phyloP scores from a whole-genome alignment of 345 rosid genomes.

The Populus davidiana region DNA sequence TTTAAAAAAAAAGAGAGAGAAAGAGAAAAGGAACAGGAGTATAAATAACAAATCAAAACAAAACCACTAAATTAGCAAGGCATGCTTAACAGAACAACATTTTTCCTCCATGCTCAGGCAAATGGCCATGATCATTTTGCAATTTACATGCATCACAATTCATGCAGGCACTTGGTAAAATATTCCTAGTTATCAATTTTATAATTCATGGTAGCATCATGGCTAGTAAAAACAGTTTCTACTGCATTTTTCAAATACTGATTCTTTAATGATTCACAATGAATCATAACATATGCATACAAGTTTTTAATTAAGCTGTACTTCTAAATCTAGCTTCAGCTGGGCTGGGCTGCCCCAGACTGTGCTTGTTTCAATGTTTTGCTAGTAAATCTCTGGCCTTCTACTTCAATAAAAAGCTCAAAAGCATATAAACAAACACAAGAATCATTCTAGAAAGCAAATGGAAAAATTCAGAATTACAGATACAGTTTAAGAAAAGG shows the following conservation, averaged over 20 bases:
- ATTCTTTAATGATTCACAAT: background rate
- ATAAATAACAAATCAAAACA: background rate
- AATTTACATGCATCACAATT: background rate
- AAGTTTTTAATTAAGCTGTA: background rate
- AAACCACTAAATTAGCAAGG: background rate
- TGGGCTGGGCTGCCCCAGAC: background rate
- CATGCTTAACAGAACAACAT: background rate
- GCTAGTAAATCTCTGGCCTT: background rate
- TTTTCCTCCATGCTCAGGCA: background rate
- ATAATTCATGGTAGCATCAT: background rate
- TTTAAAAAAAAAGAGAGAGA: background rate
- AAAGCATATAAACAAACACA: background rate
- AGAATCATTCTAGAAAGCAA: conserved; percentile 8
- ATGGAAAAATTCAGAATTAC: background rate
- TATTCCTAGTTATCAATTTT: background rate
- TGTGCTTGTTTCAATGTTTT: background rate
- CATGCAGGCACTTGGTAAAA: background rate
- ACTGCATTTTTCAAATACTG: background rate
- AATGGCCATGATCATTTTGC: background rate
- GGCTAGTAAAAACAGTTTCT: background rate
- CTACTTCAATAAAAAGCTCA: background rate
- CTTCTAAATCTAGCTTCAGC: background rate
- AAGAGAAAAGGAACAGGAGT: background rate
- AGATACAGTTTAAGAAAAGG: background rate
- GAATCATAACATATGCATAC: background rate